Evolutionary conservation across 768 basidiomycete species (phyloP).

Genomic region (Guyanaporus albipodus): DNA sequence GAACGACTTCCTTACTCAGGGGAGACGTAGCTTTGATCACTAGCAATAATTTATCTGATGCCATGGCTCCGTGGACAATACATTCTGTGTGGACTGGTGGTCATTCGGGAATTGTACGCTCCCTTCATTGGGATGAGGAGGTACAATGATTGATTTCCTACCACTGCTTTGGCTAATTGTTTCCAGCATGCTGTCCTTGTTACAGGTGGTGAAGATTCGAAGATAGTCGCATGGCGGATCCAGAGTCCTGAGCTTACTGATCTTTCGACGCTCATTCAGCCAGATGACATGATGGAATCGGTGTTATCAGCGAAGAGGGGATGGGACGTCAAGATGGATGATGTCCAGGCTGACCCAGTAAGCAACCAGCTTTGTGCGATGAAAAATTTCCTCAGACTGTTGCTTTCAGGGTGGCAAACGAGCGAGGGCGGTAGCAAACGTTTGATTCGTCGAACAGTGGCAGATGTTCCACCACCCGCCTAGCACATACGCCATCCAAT

Average conservation of each 20-base stretch:
- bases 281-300: constrained; percentile 12
- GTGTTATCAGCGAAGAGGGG: constrained; percentile 21
- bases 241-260: constrained; percentile 2
- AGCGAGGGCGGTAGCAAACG: constrained; percentile 6
- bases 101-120: constrained; percentile 55
- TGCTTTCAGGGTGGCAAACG: constrained; percentile 22
- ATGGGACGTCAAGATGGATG: constrained; percentile 18
- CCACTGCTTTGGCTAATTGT: neutral
- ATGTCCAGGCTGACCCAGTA: constrained; percentile 11
- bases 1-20: constrained; percentile 32
- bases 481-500: too few relatives aligned
- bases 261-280: neutral
- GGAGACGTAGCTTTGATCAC: constrained; percentile 58
- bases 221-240: constrained; percentile 41
- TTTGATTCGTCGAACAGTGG: neutral
- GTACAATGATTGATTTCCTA: constrained; percentile 27
- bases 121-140: constrained; percentile 52
- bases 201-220: constrained; percentile 51
- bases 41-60: constrained; percentile 35
- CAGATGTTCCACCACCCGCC: neutral
- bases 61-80: constrained; percentile 45
- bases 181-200: constrained; percentile 40
- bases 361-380: neutral
- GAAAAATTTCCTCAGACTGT: neutral
- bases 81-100: constrained; percentile 50